Evolutionary conservation across 202 grass and related monocot genomes (phyloP), one percentile per base, ranked within the genome.

Genomic region (Schoenoplectus triqueter): DNA sequence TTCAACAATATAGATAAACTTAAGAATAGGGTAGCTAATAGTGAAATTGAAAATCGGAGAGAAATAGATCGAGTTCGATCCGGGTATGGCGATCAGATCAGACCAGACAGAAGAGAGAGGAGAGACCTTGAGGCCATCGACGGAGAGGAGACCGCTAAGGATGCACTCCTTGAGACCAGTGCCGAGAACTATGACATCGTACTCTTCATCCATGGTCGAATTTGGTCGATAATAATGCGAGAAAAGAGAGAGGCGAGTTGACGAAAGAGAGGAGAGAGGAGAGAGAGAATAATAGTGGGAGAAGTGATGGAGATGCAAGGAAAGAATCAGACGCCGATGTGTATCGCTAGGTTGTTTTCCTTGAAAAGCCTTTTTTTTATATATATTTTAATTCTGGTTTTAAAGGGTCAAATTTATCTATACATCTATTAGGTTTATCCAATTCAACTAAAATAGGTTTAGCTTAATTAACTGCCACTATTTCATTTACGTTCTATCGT

Each of bases 121-220:
- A 63, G 68, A 13, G 41, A 97, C 95, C 95, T 95, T 98, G 92
- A 95, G 91, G 95, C 95, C 92, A 78, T 98, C 93, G 75, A 98
- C 96, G 60, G 96, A 98, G 87, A 98, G 93, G 84, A 98, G 96
- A 73, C 96, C 96, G 64, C 93, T 98, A 69, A 98, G 89, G 89
- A 98, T 98, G 85, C 96, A 98, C 66, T 98, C 96, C 87, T 95
- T 98, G 69, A 98, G 96, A 2, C 96, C 96, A 54, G 91, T 98
- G 52, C 96, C 96, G 41, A 98, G 71, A 79, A 98, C 96, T 66
- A 98, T 91, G 57, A 95, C 95, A 59, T 98, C 96, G 84, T 98
- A 98, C 89, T 98, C 93, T 73, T 98, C 93, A 73, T 98, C 93
- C 96, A 98, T 98, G 20, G 44, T 11, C 57, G 68, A 82, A 19